Evolutionary conservation across 495 filamentous ascomycete genomes (phyloP), one percentile per base, ranked within the genome.

Genomic region (Cudoniella acicularis): DNA sequence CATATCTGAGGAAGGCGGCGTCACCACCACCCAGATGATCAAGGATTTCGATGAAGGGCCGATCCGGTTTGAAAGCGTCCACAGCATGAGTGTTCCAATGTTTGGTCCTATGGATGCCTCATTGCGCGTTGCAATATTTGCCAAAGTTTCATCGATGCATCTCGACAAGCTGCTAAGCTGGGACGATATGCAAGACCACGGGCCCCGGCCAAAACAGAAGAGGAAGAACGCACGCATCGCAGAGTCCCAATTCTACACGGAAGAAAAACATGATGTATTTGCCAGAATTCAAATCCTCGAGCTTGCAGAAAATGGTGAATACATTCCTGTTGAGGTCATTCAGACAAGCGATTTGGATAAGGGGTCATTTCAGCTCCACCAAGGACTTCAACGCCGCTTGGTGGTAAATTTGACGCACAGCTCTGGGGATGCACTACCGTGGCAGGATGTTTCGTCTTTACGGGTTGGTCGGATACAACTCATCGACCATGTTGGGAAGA

Each of bases 1-100:
- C 25, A 85, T 96, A 47, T 94, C 90, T 13, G 93, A 96, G 54
- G 91, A 96, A 70, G 88, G 90, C 54, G 95, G 94, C 6, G 88
- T 86, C 27, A 91, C 89, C 0, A 96, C 94, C 16, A 99, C 94
- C 1, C 90, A 93, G 66, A 91, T 96, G 83, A 94, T 96, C 67
- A 87, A 80, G 52, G 91, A 89, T 54, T 99, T 99, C 69, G 92
- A 97, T 64, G 94, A 98, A 69, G 87, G 90, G n/a, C 86, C 91
- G 1, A 85, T 98, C 57, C 87, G 88, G 30, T 99, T 99, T 66
- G 91, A 96, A 70, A 98, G 94, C 72, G 91, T 96, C 53, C 94
- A 99, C 75, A 96, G 90, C 65, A 97, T 99, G 92, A 96, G 92
- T 70, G 76, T 99, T 57, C 95, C 95, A n/a, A 79, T 95, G 40